Percentiles rank a stretch among this genome's conserved stretches.
Evolutionary conservation across 306 rosid species (phyloP).

Genomic region (Alnus rubra): DNA sequence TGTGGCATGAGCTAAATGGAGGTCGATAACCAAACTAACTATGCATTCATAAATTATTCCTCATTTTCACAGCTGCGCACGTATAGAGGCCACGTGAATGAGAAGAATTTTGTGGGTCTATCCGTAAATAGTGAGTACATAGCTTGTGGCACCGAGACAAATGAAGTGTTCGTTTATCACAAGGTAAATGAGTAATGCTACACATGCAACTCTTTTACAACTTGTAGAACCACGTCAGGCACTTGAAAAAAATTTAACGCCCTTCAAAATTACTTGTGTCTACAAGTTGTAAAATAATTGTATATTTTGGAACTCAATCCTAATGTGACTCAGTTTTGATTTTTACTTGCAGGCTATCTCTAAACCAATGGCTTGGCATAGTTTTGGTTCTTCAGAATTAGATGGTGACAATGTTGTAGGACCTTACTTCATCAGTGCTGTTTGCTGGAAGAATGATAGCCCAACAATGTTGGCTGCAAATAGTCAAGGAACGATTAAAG

Average conservation of each 20-base stretch:
- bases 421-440: conserved; percentile 90
- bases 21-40: neutral
- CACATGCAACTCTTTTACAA: no score
- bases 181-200: conserved; percentile 47
- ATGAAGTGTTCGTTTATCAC: conserved; percentile 91
- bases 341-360: conserved; percentile 73
- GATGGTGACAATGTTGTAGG: conserved; percentile 78
- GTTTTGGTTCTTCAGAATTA: conserved; percentile 70
- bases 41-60: conserved; percentile 13
- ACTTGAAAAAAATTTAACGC: no score
- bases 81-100: conserved; percentile 84
- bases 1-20: no score
- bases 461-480: conserved; percentile 92
- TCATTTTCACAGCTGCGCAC: conserved; percentile 63
- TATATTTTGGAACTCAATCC: neutral
- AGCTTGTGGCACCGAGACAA: conserved; percentile 96
- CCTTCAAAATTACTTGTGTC: no score
- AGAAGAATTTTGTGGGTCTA: conserved; percentile 96
- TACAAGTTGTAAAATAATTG: no score
- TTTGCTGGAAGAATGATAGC: conserved; percentile 95
- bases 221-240: no score
- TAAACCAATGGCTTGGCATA: conserved; percentile 81
- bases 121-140: conserved; percentile 86
- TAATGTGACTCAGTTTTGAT: conserved; percentile 17
- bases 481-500: conserved; percentile 94